Conservation (phyloP, 768 basidiomycete genomes). For the Psilocybe sp. region DNA sequence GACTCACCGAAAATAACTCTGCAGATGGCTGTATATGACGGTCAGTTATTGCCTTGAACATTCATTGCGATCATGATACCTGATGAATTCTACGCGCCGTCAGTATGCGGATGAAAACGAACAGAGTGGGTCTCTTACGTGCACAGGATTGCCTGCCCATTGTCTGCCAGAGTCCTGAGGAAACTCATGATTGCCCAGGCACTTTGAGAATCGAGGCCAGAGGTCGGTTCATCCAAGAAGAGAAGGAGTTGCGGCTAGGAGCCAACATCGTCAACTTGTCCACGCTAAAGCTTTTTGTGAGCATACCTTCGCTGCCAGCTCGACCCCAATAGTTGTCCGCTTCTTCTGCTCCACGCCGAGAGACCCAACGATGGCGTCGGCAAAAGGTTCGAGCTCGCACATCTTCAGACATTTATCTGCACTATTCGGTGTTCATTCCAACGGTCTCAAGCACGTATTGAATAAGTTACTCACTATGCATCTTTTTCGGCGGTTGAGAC, state of each 20-base stretch:
- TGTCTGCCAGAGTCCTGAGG: constrained; percentile 70
- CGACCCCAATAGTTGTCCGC: constrained; percentile 83
- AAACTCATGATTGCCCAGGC: constrained; percentile 83
- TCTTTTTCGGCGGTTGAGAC: constrained; percentile 72
- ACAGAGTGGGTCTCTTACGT: constrained; percentile 44
- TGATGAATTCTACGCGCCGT: constrained; percentile 38
- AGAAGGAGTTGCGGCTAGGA: constrained; percentile 71
- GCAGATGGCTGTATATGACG: constrained; percentile 61
- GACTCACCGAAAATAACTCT: constrained; percentile 66
- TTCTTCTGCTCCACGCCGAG: constrained; percentile 74
- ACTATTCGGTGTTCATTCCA: constrained; percentile 17
- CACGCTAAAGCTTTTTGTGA: neutral
- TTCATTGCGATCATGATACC: constrained; percentile 12
- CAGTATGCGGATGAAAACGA: neutral
- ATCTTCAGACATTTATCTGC: constrained; percentile 53
- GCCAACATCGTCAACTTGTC: constrained; percentile 5
- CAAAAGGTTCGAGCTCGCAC: constrained; percentile 60
- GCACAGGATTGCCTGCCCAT: constrained; percentile 89
- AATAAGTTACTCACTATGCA: constrained; percentile 57
- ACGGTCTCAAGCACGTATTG: neutral
- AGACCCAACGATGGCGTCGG: constrained; percentile 65
- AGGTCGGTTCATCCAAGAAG: constrained; percentile 89
- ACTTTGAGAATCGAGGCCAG: constrained; percentile 83
- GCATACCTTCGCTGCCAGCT: constrained; percentile 80
- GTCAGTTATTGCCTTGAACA: neutral